Evolutionary conservation across 1,284 basidiomycete genomes (phyloP), one percentile per base, ranked within the genome.

Genomic region (Cerioporus squamosus): DNA sequence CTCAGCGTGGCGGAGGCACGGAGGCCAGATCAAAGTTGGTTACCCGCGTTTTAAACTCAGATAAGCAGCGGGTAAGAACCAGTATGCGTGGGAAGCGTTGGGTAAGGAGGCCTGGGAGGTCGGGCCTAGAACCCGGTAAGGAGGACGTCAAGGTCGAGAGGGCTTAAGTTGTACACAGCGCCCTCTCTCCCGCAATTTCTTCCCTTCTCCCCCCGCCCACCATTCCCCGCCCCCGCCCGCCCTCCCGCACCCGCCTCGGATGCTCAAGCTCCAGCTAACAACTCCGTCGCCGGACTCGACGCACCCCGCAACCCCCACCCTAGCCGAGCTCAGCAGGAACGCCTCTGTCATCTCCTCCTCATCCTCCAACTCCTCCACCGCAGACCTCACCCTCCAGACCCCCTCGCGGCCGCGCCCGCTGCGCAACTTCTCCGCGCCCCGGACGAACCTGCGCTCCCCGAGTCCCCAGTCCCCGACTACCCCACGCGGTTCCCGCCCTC

Each of bases 321-420:
- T 88, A 47, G 84, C 85, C 52, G 83, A 86, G 70, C 79, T 91
- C 55, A 87, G 85, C 76, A 82, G 89, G 70, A 90, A 90, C 77
- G 81, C 88, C 6, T 90, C 88, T 14, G 88, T 89, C 68, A 88
- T 91, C 57, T 85, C 83, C 14, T 88, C 88, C 2, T 84, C 83
- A 31, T 86, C 86, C 52, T 82, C 81, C 72, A 86, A 85, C 43
- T 82, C 85, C 66, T 81, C 81, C 33, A 75, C 77, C 59, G 72
- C 76, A 26, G 77, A 80, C 45, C 64, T 79, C 56, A 73, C 72
- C 44, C 64, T 79, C 43, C 69, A 77, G 43, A 76, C 74, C 8
- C 75, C 83, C 17, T 75, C 79, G n/a, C 79, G 79, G 0, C 79
- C 82, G 39, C 79, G 87, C n/a, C 85, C 86, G 8, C 72, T 81